A percentile compares a stretch with the other conserved stretches of the same genome.
phyloP scores from a whole-genome alignment of 306 rosid species.

The Purshia tridentata region DNA sequence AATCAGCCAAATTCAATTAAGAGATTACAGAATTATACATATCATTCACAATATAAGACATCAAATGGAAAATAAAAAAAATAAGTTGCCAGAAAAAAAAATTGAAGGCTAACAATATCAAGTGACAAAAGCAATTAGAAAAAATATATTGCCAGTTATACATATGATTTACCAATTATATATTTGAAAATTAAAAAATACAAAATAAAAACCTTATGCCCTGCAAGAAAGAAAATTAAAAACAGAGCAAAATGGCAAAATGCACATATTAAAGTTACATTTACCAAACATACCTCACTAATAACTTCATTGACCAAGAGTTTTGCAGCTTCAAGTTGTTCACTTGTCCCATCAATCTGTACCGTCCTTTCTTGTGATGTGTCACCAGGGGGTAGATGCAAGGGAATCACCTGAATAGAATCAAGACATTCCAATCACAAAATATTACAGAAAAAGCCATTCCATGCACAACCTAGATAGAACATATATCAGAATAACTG shows the following conservation, averaged over 20 bases:
- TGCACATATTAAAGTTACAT: background rate
- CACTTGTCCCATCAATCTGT: conserved; percentile 85
- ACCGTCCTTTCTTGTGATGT: conserved; percentile 76
- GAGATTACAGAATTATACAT: background rate
- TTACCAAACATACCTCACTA: conserved; percentile 70
- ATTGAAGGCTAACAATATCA: too few relatives aligned
- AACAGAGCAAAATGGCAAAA: background rate
- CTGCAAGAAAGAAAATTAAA: background rate
- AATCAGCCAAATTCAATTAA: background rate
- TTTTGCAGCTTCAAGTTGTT: conserved; percentile 88
- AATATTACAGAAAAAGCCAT: background rate
- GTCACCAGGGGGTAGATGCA: conserved; percentile 99
- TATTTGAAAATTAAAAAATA: background rate
- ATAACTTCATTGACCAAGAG: conserved; percentile 78
- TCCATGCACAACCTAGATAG: background rate
- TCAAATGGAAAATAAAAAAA: background rate
- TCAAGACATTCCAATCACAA: background rate
- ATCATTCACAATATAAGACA: background rate
- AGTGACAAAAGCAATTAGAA: background rate
- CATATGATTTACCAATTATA: background rate
- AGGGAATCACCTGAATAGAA: conserved; percentile 75
- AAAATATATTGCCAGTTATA: background rate
- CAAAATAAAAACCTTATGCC: background rate
- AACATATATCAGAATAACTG: background rate
- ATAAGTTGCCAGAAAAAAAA: too few relatives aligned